A percentile compares a stretch with the other conserved stretches of the same genome.
phyloP scores from a whole-genome alignment of 2,329 filamentous ascomycete species.

The Talaromyces sp. region DNA sequence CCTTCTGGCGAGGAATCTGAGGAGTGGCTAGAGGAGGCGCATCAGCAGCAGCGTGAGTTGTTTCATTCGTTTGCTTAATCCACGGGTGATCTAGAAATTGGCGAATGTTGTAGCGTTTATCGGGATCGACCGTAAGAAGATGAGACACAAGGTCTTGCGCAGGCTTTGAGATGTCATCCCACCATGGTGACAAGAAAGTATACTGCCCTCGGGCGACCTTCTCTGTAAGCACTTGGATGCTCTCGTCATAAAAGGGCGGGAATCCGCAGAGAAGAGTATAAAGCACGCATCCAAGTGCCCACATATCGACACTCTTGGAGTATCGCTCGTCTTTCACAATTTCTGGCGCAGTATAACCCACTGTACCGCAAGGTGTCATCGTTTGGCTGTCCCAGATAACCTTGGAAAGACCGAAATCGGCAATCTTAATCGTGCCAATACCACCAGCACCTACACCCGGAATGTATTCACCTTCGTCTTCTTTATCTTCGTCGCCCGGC shows the following conservation, averaged over 20 bases:
- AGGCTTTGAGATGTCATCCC: slow-evolving; percentile 95
- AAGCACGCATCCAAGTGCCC: slow-evolving; percentile 92
- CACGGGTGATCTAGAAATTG: slow-evolving; percentile 94
- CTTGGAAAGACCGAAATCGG: slow-evolving; percentile 95
- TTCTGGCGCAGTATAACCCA: slow-evolving; percentile 95
- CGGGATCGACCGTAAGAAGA: slow-evolving; percentile 86
- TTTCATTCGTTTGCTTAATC: slow-evolving; percentile 68
- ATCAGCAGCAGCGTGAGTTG: slow-evolving; percentile 61
- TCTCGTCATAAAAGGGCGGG: slow-evolving; percentile 97
- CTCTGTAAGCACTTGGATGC: slow-evolving; percentile 91
- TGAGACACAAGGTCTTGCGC: slow-evolving; percentile 93
- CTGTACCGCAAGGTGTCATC: slow-evolving; percentile 98
- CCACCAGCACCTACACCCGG: slow-evolving; percentile 76
- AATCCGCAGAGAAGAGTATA: slow-evolving; percentile 97
- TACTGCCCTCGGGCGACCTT: slow-evolving; percentile 97
- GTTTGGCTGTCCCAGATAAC: slow-evolving; percentile 97
- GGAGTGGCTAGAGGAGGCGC: slow-evolving; percentile 69
- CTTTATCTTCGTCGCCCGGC: slow-evolving; percentile 93
- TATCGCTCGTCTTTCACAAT: slow-evolving; percentile 99
- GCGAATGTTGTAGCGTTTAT: slow-evolving; percentile 87
- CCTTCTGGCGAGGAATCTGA: slow-evolving; percentile 54
- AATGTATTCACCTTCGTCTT: slow-evolving; percentile 90
- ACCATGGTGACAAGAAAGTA: slow-evolving; percentile 97
- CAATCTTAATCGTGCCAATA: slow-evolving; percentile 94
- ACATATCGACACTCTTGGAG: slow-evolving; percentile 99